A percentile compares a stretch with the other conserved stretches of the same genome.
Conservation (phyloP, 371 early-diverging fungal genomes). For the Mortierella sp. region DNA sequence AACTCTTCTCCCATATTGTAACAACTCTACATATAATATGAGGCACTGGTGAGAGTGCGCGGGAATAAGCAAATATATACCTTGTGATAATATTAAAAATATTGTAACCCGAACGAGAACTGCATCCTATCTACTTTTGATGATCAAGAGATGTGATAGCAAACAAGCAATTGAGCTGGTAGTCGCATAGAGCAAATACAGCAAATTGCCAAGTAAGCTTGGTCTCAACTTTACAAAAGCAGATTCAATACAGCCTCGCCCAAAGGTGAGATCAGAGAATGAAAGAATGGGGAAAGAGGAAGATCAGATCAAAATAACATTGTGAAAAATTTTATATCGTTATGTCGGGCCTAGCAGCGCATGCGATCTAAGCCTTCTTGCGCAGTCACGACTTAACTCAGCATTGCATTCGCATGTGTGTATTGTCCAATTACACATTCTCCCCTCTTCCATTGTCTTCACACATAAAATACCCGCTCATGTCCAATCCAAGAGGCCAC, state of each 20-base stretch:
- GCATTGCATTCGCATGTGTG: neutral
- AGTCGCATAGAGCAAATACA: neutral
- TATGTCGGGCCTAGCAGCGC: neutral
- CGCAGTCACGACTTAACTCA: neutral
- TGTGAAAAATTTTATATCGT: neutral
- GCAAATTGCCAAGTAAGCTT: neutral
- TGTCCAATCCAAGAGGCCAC: neutral
- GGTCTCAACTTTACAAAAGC: neutral
- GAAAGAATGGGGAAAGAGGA: neutral
- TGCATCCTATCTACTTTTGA: neutral
- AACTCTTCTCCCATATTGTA: conserved; percentile 2
- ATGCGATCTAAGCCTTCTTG: neutral
- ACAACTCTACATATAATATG: neutral
- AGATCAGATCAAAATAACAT: conserved; percentile 1
- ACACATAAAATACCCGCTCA: neutral
- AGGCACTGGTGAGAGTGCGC: neutral
- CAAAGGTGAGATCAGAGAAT: neutral
- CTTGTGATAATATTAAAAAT: neutral
- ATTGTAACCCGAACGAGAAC: too few species aligned
- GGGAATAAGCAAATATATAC: neutral
- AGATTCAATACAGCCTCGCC: neutral
- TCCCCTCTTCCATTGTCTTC: neutral
- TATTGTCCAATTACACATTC: neutral
- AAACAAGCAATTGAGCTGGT: neutral
- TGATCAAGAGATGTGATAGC: neutral